Percentiles rank a stretch among this genome's conserved stretches.
Evolutionary conservation across 2,329 filamentous ascomycete species (phyloP).

Genomic region (Phoma herbarum): DNA sequence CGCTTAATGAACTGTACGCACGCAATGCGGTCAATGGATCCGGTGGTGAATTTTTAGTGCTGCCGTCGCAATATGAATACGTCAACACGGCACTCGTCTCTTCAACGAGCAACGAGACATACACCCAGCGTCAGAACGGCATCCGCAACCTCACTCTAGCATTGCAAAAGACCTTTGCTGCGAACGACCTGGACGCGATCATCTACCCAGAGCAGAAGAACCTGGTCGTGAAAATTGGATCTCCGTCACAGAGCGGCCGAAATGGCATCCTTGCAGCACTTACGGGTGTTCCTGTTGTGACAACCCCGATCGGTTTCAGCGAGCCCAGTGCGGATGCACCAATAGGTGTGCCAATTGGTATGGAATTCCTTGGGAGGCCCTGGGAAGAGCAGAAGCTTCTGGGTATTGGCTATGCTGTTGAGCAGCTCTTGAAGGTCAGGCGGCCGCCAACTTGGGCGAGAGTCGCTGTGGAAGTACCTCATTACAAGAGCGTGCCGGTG

Average conservation of each 20-base stretch:
- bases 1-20: slow-evolving; percentile 61
- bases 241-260: slow-evolving; percentile 65
- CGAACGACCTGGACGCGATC: slow-evolving; percentile 63
- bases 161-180: slow-evolving; percentile 61
- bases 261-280: slow-evolving; percentile 66
- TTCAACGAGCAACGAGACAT: slow-evolving; percentile 62
- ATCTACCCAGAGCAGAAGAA: slow-evolving; percentile 73
- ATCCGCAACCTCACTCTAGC: slow-evolving; percentile 64
- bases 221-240: slow-evolving; percentile 67
- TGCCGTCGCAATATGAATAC: slow-evolving; percentile 66
- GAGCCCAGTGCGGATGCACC: slow-evolving; percentile 59
- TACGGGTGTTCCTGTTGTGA: slow-evolving; percentile 63
- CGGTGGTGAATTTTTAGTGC: slow-evolving; percentile 64
- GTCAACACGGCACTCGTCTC: slow-evolving; percentile 61
- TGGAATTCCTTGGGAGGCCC: slow-evolving; percentile 68
- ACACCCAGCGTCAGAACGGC: slow-evolving; percentile 56
- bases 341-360: slow-evolving; percentile 68
- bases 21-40: slow-evolving; percentile 45
- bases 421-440: slow-evolving; percentile 58
- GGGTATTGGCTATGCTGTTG: slow-evolving; percentile 62
- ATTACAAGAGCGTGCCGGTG: slow-evolving; percentile 56
- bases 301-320: slow-evolving; percentile 64
- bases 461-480: slow-evolving; percentile 49
- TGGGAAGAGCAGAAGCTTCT: slow-evolving; percentile 65
- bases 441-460: slow-evolving; percentile 59